Evolutionary conservation across 345 rosid species (phyloP).

Genomic region (Eucalyptus sp.): DNA sequence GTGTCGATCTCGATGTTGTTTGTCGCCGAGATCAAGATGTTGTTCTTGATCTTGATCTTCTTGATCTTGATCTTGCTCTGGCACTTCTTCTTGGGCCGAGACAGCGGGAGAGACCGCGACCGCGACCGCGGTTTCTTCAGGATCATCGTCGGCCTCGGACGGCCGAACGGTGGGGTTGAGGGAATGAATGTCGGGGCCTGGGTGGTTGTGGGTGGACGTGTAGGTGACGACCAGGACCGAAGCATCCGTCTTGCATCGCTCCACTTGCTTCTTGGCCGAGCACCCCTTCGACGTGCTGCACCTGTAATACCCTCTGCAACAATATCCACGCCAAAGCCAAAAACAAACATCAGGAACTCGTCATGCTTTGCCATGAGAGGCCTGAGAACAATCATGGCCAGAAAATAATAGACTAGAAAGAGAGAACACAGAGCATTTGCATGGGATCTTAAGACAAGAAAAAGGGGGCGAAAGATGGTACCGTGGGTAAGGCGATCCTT

Average conservation of each 20-base stretch:
- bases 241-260: conserved; percentile 58
- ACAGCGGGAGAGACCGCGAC: not conserved
- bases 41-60: not conserved
- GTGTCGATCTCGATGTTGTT: not conserved
- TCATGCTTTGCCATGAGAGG: not conserved
- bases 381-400: not conserved
- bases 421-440: not conserved
- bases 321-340: not conserved
- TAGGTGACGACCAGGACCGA: conserved; percentile 55
- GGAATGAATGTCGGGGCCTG: conserved; percentile 27
- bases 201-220: conserved; percentile 56
- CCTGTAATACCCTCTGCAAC: conserved; percentile 55
- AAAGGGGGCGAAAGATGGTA: not conserved
- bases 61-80: not conserved
- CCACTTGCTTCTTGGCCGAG: conserved; percentile 64
- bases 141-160: not conserved
- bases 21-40: not conserved
- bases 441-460: not conserved
- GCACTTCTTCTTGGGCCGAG: conserved; percentile 1
- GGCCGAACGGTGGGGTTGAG: not conserved
- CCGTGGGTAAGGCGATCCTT: conserved; percentile 73
- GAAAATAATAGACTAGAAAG: not conserved
- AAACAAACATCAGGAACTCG: not conserved
- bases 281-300: conserved; percentile 75
- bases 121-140: not conserved